Base-by-base conservation (phyloP, 2,329 filamentous ascomycete genomes). In the Ascochyta koolunga region DNA sequence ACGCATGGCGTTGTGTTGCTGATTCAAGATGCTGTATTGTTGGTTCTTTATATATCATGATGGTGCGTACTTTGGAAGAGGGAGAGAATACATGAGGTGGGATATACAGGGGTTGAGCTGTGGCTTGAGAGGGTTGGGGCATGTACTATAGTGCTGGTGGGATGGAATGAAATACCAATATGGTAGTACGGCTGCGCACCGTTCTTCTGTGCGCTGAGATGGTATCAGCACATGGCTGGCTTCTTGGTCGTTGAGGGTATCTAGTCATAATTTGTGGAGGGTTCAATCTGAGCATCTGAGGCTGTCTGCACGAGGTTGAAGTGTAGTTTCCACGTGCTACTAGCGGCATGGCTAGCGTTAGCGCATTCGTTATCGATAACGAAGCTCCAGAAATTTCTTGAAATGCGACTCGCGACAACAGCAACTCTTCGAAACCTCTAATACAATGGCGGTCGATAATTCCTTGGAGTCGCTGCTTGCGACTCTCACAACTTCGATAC, bases 401-500 rank as follows among this genome's bases (percentile, higher is more conserved):
- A 31, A 40, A 5, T 18, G 42, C 22, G 22, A 29, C 38, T 21
- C 15, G 38, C 31, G 31, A 46, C 37, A 39, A 41, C 41, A 9
- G 22, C 31, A 37, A 32, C 21, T 27, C 25, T 10, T 24, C 24
- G 16, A 21, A 11, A 8, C 9, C 4, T 3, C 18, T 19, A 52
- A 58, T 27, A 64, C n/a, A 31, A 76, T 77, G 73, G 71, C 73
- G 0, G 69, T 73, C 43, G 69, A 75, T 44, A 76, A 74, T 40
- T 74, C 76, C 6, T 59, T 79, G 5, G 59, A 70, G 43, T 70
- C 74, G 45, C 69, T 79, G 8, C 71, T 81, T 13, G 64, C 70
- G 24, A 76, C 69, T 36, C 75, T 82, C 16, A 80, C 81, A 0
- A 82, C 86, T 0, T 86, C 89, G 0, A 81, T 88, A 39, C 86